Evolutionary conservation across 2,329 filamentous ascomycete genomes (phyloP).

Genomic region (Cephalotrichum gorgonifer): DNA sequence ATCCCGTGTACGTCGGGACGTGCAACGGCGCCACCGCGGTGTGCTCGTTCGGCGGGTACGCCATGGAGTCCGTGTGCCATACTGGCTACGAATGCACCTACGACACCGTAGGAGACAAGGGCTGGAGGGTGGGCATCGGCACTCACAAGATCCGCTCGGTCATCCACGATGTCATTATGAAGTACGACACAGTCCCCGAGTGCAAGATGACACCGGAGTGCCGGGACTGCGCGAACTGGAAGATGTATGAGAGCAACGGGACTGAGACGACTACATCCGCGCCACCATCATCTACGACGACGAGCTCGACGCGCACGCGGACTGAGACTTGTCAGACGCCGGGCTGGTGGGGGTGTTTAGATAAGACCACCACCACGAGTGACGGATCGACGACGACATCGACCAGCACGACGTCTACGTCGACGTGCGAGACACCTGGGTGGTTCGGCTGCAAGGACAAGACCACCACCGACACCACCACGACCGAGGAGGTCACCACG

Average conservation of each 20-base stretch:
- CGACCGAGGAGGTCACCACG: conserved; percentile 14
- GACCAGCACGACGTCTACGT: conserved; percentile 34
- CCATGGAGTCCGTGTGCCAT: conserved; percentile 87
- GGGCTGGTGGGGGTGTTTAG: conserved; percentile 80
- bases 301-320: conserved; percentile 49
- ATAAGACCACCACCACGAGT: conserved; percentile 45
- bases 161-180: conserved; percentile 76
- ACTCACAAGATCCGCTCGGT: conserved; percentile 86
- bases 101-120: conserved; percentile 83
- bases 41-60: conserved; percentile 87
- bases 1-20: conserved; percentile 87
- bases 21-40: conserved; percentile 85
- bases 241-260: conserved; percentile 87
- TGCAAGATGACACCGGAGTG: conserved; percentile 72
- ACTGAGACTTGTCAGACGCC: conserved; percentile 86
- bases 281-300: conserved; percentile 43
- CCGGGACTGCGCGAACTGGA: conserved; percentile 86
- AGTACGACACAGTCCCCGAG: conserved; percentile 69
- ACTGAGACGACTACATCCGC: conserved; percentile 63
- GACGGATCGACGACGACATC: conserved; percentile 31
- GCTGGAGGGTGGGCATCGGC: conserved; percentile 83
- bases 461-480: conserved; percentile 22
- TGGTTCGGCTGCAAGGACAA: conserved; percentile 57
- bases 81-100: conserved; percentile 82
- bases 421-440: conserved; percentile 50